Evolutionary conservation across 305 asterid species (phyloP).

Genomic region (Solanum hybrid): DNA sequence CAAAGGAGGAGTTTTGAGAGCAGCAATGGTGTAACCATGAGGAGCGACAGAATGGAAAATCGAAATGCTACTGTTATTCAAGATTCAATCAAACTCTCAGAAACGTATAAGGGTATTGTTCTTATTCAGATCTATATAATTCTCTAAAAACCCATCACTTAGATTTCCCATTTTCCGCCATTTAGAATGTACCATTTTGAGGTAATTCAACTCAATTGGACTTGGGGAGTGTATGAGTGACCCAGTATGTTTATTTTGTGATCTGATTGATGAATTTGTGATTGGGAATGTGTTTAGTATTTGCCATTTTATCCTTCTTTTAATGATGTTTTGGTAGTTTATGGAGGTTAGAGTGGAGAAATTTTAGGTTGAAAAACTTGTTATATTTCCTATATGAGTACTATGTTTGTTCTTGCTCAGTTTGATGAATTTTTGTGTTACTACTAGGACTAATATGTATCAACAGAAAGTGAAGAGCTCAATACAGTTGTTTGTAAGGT

Average conservation of each 20-base stretch:
- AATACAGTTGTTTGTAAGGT: not conserved
- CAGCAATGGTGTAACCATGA: constrained; percentile 3
- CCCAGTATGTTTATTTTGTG: not conserved
- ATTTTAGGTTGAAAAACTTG: not conserved
- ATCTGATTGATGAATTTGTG: not conserved
- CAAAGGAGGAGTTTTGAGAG: not conserved
- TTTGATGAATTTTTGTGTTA: not conserved
- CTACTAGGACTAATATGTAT: not conserved
- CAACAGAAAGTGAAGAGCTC: not conserved
- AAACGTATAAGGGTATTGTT: constrained; percentile 77
- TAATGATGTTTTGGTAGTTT: not conserved
- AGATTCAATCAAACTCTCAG: constrained; percentile 92
- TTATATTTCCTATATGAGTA: not conserved
- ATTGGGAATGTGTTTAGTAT: not conserved
- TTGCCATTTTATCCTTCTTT: not conserved
- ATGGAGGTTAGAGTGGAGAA: not conserved
- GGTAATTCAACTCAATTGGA: constrained; percentile 8
- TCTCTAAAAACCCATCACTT: not conserved
- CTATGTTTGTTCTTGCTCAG: not conserved
- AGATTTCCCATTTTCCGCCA: not conserved
- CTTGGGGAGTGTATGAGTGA: constrained; percentile 9
- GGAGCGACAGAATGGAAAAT: constrained; percentile 33
- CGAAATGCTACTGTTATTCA: constrained; percentile 40
- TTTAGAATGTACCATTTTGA: constrained; percentile 14
- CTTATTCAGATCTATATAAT: constrained; percentile 13